Conservation (phyloP, 148 eudicot species). For the Beta vulgaris region DNA sequence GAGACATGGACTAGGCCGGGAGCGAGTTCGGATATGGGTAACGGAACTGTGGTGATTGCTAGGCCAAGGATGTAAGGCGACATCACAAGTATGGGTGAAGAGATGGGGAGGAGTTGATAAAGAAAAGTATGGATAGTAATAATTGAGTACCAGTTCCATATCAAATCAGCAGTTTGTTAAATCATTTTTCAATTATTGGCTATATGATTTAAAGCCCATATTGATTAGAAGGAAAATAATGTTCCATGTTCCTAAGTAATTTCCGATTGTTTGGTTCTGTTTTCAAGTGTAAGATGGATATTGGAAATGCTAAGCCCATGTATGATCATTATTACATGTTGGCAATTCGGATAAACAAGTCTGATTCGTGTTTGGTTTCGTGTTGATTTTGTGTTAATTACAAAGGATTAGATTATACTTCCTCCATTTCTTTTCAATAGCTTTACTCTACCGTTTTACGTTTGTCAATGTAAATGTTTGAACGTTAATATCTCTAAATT, state of each 20-base stretch:
- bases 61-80: conserved; percentile 10
- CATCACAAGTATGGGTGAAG: background rate
- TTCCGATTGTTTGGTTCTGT: background rate
- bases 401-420: too few species aligned
- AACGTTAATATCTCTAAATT: too few species aligned
- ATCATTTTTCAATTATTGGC: background rate
- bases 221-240: background rate
- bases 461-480: too few species aligned
- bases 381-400: too few species aligned
- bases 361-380: too few species aligned
- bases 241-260: background rate
- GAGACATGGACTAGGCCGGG: conserved; percentile 70
- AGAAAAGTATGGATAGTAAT: background rate
- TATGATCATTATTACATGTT: too few species aligned
- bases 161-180: background rate
- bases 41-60: conserved; percentile 1
- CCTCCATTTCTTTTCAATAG: too few species aligned
- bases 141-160: background rate
- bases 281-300: background rate
- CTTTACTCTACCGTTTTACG: too few species aligned
- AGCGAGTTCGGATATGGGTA: conserved; percentile 22
- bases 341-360: too few species aligned
- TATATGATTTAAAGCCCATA: background rate
- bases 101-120: background rate
- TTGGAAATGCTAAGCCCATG: background rate